Evolutionary conservation across 306 rosid genomes (phyloP).

Genomic region (Vachellia collinsii): DNA sequence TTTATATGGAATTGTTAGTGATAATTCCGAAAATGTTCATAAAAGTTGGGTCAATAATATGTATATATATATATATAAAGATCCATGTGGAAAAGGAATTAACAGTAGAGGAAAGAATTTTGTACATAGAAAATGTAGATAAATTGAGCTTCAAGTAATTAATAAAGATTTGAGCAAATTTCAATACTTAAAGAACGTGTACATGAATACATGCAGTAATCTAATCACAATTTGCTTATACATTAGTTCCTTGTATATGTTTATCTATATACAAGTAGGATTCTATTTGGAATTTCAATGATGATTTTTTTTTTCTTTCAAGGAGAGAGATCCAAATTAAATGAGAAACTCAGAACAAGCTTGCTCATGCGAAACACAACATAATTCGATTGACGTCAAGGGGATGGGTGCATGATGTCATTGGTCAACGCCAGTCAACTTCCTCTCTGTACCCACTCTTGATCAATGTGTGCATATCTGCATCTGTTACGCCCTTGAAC

Average conservation of each 20-base stretch:
- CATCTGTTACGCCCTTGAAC: too few relatives aligned
- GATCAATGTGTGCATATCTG: neutral
- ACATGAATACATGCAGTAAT: neutral
- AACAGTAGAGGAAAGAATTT: neutral
- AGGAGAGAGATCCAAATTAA: too few relatives aligned
- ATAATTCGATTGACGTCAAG: neutral
- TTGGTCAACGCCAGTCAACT: neutral
- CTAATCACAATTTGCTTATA: too few relatives aligned
- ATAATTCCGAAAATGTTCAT: neutral
- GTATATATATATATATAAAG: too few relatives aligned
- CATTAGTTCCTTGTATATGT: neutral
- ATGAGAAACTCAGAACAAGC: too few relatives aligned
- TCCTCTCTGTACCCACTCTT: neutral
- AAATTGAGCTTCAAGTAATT: neutral
- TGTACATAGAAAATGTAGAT: neutral
- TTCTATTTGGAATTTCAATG: too few relatives aligned
- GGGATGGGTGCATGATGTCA: neutral
- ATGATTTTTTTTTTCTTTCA: too few relatives aligned
- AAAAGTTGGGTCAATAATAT: too few relatives aligned
- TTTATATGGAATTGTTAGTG: too few relatives aligned
- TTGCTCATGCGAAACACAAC: neutral
- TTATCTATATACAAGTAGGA: too few relatives aligned
- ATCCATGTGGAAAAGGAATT: neutral
- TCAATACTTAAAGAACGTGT: neutral
- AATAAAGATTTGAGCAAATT: neutral